phyloP scores from a whole-genome alignment of 2,329 filamentous ascomycete species.

The Magnaporthiopsis incrustans region DNA sequence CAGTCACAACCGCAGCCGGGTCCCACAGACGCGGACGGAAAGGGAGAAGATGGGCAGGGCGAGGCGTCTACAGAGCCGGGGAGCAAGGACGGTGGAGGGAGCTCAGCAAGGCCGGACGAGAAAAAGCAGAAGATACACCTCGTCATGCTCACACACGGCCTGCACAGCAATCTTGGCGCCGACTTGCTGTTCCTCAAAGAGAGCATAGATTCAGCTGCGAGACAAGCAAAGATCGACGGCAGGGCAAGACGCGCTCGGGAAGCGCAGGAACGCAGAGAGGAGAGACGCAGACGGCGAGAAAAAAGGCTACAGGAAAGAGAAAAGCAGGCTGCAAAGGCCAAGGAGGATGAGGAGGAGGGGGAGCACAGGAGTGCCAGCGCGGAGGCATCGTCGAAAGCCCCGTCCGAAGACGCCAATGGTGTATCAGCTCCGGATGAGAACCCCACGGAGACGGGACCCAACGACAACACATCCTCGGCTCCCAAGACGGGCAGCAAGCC shows the following conservation, averaged over 20 bases:
- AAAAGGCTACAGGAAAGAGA: background rate
- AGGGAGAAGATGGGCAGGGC: constrained; percentile 9
- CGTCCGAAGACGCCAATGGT: constrained; percentile 13
- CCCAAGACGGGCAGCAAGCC: background rate
- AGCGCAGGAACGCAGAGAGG: constrained; percentile 33
- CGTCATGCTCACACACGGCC: constrained; percentile 84
- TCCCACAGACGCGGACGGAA: background rate
- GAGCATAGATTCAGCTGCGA: constrained; percentile 80
- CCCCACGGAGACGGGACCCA: background rate
- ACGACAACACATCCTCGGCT: background rate
- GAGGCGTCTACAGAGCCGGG: constrained; percentile 18
- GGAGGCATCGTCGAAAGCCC: background rate
- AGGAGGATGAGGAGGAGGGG: constrained; percentile 8
- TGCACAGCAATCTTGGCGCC: constrained; percentile 91
- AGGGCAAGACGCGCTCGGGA: constrained; percentile 50
- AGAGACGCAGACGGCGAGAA: constrained; percentile 17
- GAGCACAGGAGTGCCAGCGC: constrained; percentile 5
- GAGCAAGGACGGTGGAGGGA: constrained; percentile 6
- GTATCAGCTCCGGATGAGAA: constrained; percentile 11
- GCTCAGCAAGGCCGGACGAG: constrained; percentile 12
- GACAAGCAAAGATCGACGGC: constrained; percentile 63
- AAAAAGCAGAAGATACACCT: constrained; percentile 72
- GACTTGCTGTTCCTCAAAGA: constrained; percentile 98
- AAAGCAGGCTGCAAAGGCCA: constrained; percentile 10
- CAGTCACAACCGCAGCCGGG: background rate